phyloP scores from a whole-genome alignment of 306 rosid species.

The Citrullus colocynthis region DNA sequence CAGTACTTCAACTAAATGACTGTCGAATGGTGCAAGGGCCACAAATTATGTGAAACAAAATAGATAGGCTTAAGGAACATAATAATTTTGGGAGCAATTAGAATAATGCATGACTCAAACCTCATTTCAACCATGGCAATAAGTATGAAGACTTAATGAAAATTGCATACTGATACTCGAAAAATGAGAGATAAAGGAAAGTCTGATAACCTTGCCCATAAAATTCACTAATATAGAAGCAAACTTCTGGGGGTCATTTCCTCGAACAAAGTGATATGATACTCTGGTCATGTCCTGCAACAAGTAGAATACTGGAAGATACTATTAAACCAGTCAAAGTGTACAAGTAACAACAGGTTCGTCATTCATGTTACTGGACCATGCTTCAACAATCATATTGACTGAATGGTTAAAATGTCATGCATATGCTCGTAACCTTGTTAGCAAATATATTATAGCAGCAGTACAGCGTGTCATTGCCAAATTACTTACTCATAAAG shows the following conservation, averaged over 20 bases:
- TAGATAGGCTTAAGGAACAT: background rate
- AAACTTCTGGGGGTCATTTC: conserved; percentile 67
- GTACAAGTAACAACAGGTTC: background rate
- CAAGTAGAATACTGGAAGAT: conserved; percentile 13
- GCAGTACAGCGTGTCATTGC: background rate
- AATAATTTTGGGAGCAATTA: background rate
- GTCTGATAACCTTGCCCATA: conserved; percentile 63
- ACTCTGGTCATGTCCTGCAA: conserved; percentile 89
- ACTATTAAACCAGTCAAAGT: background rate
- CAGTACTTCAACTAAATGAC: background rate
- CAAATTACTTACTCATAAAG: background rate
- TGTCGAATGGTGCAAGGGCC: background rate
- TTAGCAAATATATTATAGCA: background rate
- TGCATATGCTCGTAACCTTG: background rate
- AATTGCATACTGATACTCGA: conserved; percentile 4
- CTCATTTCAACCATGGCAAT: background rate
- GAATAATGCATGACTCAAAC: background rate
- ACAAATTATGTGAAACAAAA: background rate
- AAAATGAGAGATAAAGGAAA: background rate
- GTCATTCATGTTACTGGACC: background rate
- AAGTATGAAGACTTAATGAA: background rate
- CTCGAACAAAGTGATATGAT: conserved; percentile 63
- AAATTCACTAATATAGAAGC: conserved; percentile 64
- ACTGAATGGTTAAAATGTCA: background rate
- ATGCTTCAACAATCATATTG: background rate